Percentiles rank a stretch among this genome's conserved stretches.
Conservation (phyloP, 176 grass and related monocot species). For the Zea luxurians region DNA sequence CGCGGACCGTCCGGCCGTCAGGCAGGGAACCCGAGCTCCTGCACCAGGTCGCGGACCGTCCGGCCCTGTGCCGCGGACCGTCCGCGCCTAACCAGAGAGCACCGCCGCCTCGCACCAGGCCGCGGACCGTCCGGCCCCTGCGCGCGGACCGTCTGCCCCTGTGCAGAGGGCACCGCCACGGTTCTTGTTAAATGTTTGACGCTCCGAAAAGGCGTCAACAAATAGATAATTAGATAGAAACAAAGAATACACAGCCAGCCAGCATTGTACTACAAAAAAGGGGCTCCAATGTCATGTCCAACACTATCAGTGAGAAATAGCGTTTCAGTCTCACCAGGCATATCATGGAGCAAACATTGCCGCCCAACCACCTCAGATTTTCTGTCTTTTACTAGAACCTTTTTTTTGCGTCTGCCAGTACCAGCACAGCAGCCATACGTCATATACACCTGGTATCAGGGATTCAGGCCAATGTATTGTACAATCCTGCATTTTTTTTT, state of each 20-base stretch:
- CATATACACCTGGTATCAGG: slow-evolving; percentile 10
- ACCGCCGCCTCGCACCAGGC: no score
- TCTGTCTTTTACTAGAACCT: not conserved
- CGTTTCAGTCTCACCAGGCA: slow-evolving; percentile 30
- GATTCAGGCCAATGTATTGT: slow-evolving; percentile 29
- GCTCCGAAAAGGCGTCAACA: no score
- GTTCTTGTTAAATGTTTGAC: no score
- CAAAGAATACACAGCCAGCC: slow-evolving; percentile 13
- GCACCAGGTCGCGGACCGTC: no score
- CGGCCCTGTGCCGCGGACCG: no score
- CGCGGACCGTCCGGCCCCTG: no score
- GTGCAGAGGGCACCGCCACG: no score
- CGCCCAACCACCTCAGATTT: slow-evolving; percentile 32
- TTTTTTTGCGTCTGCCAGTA: slow-evolving; percentile 3
- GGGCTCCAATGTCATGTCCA: slow-evolving; percentile 36
- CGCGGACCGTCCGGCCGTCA: no score
- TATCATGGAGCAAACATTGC: slow-evolving; percentile 21
- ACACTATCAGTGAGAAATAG: slow-evolving; percentile 6
- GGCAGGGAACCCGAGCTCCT: no score
- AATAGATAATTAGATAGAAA: slow-evolving; percentile 14
- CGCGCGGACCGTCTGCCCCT: no score
- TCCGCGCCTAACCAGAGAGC: no score
- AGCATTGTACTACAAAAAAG: slow-evolving; percentile 14
- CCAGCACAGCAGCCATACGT: slow-evolving; percentile 24
- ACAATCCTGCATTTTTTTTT: slow-evolving; percentile 9